These are phyloP conservation scores for Flaveria brownii DNA, from an alignment of 129 eudicot genomes.

Conservation along the genomic window DNA sequence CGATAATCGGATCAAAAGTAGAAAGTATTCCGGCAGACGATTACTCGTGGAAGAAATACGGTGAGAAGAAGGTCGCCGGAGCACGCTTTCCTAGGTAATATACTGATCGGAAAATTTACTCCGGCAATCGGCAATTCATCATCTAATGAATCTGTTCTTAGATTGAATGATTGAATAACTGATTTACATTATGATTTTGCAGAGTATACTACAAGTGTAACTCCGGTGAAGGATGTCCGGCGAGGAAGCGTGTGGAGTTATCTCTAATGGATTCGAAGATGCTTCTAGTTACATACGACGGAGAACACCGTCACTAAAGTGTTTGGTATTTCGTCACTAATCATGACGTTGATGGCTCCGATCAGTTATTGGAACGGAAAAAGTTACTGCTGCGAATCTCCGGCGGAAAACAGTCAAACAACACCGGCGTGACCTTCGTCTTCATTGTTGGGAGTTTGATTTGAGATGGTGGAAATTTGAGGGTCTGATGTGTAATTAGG, in stretches of 20 bases:
- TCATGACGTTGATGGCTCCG: no score
- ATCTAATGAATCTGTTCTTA: background rate
- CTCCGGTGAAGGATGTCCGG: constrained; percentile 66
- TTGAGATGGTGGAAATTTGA: background rate
- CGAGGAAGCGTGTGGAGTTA: constrained; percentile 73
- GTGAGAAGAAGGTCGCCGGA: constrained; percentile 73
- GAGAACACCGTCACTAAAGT: constrained; percentile 62
- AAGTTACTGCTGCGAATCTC: no score
- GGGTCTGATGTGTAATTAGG: constrained; percentile 28
- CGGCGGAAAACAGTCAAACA: no score
- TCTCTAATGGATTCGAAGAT: constrained; percentile 62
- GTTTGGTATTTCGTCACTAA: background rate
- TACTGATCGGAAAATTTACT: background rate
- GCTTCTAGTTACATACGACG: constrained; percentile 73
- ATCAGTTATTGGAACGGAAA: no score
- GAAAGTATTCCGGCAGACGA: constrained; percentile 78
- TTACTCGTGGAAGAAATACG: constrained; percentile 85
- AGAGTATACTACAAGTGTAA: constrained; percentile 85
- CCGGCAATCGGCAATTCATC: background rate
- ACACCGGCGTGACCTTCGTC: no score
- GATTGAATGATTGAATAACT: background rate
- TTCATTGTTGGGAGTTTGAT: background rate
- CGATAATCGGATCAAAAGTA: constrained; percentile 59
- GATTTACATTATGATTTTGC: constrained; percentile 17
- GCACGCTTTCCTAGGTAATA: constrained; percentile 66